Percentiles rank a stretch among this genome's conserved stretches.
Evolutionary conservation across 2,329 filamentous ascomycete genomes (phyloP).

Genomic region (Fusarium lyarnte): DNA sequence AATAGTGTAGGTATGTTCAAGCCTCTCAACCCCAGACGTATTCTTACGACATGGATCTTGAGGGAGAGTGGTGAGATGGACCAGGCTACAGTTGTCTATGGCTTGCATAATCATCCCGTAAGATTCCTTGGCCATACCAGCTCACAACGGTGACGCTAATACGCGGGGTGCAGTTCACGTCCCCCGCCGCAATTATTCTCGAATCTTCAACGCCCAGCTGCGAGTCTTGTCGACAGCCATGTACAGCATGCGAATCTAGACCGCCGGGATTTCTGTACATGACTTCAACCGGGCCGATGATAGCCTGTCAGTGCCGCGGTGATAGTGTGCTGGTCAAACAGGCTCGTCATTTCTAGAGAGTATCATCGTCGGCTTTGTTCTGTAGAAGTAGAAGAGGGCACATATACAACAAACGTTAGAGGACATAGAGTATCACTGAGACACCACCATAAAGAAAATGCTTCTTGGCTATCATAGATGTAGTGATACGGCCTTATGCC

Average conservation of each 20-base stretch:
- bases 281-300: conserved; percentile 61
- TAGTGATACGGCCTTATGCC: conserved; percentile 3
- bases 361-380: not conserved
- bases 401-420: not conserved
- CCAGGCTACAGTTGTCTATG: conserved; percentile 5
- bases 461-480: conserved; percentile 15
- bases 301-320: conserved; percentile 54
- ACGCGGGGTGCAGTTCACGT: conserved; percentile 49
- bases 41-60: not conserved
- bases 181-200: conserved; percentile 59
- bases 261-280: conserved; percentile 55
- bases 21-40: not conserved
- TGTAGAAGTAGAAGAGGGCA: conserved; percentile 2
- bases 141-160: conserved; percentile 3
- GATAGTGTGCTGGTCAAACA: conserved; percentile 50
- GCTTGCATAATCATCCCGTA: conserved; percentile 47
- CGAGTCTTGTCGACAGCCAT: conserved; percentile 69
- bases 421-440: not conserved
- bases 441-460: conserved; percentile 21
- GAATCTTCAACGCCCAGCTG: conserved; percentile 71
- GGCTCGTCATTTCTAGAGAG: not conserved
- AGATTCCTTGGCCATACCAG: not conserved
- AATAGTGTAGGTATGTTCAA: not conserved
- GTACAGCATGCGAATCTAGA: conserved; percentile 56
- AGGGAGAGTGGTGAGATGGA: not conserved